These are phyloP conservation scores for Suaeda aralocaspica DNA, from an alignment of 148 eudicot genomes.

Conservation along the genomic window DNA sequence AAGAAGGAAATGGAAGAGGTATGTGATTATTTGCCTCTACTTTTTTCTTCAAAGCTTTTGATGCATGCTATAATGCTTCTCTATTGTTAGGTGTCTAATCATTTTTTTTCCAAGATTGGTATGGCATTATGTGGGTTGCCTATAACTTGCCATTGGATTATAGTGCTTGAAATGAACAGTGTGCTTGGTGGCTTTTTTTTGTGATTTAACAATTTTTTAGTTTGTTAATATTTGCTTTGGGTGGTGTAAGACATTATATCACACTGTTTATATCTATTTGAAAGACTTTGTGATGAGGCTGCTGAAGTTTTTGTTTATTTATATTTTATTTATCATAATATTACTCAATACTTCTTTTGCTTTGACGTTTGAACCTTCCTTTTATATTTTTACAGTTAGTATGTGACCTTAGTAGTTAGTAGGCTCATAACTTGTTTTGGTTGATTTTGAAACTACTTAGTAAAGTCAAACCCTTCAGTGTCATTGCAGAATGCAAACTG, in stretches of 20 bases:
- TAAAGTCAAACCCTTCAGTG: too few species aligned
- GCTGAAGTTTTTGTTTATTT: too few species aligned
- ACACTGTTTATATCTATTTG: neutral
- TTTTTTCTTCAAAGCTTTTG: constrained; percentile 5
- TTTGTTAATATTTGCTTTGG: neutral
- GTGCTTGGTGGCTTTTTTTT: neutral
- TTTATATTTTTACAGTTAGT: too few species aligned
- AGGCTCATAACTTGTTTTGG: too few species aligned
- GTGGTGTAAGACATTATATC: neutral
- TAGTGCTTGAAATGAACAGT: neutral
- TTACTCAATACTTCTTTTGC: too few species aligned
- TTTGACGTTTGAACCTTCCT: too few species aligned
- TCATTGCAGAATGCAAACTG: too few species aligned
- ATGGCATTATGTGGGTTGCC: neutral
- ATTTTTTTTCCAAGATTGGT: neutral
- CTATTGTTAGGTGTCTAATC: neutral
- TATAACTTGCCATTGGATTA: neutral
- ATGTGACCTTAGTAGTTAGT: too few species aligned
- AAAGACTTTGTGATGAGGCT: too few species aligned
- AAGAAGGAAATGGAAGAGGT: constrained; percentile 98
- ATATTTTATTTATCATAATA: too few species aligned
- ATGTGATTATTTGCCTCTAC: constrained; percentile 2
- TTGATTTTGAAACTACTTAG: too few species aligned
- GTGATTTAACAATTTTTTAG: neutral
- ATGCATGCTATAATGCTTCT: neutral